phyloP scores from a whole-genome alignment of 1,284 basidiomycete species.

The Taiwanofungus camphoratus region DNA sequence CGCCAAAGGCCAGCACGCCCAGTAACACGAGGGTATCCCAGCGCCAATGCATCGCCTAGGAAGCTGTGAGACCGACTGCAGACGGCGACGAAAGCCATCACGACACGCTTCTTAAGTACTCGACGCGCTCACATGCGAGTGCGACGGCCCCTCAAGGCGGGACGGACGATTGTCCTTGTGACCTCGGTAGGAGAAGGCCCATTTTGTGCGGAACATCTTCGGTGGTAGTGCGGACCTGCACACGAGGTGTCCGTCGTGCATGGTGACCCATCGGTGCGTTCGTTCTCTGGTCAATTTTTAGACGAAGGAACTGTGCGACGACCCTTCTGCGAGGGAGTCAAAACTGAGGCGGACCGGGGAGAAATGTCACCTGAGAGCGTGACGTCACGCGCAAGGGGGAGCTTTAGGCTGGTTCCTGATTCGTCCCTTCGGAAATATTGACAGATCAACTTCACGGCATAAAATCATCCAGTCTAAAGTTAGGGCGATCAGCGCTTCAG shows the following conservation, averaged over 20 bases:
- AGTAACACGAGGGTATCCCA: conserved; percentile 5
- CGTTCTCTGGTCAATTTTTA: not conserved
- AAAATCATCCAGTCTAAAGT: too few relatives aligned
- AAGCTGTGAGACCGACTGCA: conserved; percentile 1
- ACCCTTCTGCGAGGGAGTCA: not conserved
- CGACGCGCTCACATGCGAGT: not conserved
- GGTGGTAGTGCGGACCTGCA: not conserved
- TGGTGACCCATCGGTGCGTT: not conserved
- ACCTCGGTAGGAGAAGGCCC: conserved; percentile 5
- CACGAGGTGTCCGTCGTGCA: not conserved
- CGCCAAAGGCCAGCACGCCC: conserved; percentile 12
- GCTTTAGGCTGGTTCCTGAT: not conserved
- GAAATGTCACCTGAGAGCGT: conserved; percentile 10
- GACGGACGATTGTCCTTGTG: conserved; percentile 4
- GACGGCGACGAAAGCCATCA: not conserved
- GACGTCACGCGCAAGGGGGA: conserved; percentile 5
- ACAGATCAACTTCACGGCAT: not conserved
- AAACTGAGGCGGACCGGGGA: conserved; percentile 5
- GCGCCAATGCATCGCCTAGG: conserved; percentile 2
- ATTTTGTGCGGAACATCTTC: conserved; percentile 8
- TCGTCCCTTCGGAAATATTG: not conserved
- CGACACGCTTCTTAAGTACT: conserved; percentile 4
- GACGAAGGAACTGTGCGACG: not conserved
- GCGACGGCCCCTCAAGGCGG: not conserved
- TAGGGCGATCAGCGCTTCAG: too few relatives aligned